These are phyloP conservation scores for Spongispora temasekensis DNA, from an alignment of 1,284 basidiomycete species.

Conservation along the genomic window DNA sequence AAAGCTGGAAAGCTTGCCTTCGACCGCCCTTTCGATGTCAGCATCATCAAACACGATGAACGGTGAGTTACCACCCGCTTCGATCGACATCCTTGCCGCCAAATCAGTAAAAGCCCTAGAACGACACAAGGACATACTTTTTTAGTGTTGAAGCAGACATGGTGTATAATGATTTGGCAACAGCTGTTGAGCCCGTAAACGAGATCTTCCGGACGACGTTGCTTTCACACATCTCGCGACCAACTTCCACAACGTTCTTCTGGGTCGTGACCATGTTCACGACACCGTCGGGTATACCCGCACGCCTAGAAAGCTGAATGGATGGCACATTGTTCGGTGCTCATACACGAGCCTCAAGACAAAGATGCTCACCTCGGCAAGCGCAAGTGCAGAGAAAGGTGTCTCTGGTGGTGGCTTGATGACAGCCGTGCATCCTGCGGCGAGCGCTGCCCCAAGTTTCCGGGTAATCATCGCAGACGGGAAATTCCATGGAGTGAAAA, in stretches of 20 bases:
- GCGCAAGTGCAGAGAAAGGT: conserved; percentile 90
- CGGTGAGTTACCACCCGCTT: conserved; percentile 88
- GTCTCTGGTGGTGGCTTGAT: conserved; percentile 97
- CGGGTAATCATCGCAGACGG: conserved; percentile 94
- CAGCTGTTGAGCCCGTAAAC: conserved; percentile 92
- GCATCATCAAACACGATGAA: conserved; percentile 99
- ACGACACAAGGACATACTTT: conserved; percentile 55
- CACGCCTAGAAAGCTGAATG: conserved; percentile 75
- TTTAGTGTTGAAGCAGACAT: conserved; percentile 89
- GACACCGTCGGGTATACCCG: conserved; percentile 93
- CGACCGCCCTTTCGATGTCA: conserved; percentile 92
- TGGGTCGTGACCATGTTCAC: conserved; percentile 92
- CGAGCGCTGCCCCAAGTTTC: conserved; percentile 87
- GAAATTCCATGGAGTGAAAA: conserved; percentile 89
- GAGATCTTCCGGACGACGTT: conserved; percentile 83
- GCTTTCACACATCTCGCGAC: conserved; percentile 80
- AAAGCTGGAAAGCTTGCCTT: conserved; percentile 44
- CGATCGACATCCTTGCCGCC: conserved; percentile 68
- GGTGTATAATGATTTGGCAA: conserved; percentile 87
- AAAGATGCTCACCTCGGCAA: conserved; percentile 63
- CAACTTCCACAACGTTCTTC: conserved; percentile 80
- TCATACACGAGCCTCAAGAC: background rate
- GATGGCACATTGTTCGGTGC: background rate
- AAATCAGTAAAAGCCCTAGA: conserved; percentile 2
- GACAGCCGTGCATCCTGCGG: conserved; percentile 94